phyloP scores from a whole-genome alignment of 2,329 filamentous ascomycete species.

The Claviceps purpurea region DNA sequence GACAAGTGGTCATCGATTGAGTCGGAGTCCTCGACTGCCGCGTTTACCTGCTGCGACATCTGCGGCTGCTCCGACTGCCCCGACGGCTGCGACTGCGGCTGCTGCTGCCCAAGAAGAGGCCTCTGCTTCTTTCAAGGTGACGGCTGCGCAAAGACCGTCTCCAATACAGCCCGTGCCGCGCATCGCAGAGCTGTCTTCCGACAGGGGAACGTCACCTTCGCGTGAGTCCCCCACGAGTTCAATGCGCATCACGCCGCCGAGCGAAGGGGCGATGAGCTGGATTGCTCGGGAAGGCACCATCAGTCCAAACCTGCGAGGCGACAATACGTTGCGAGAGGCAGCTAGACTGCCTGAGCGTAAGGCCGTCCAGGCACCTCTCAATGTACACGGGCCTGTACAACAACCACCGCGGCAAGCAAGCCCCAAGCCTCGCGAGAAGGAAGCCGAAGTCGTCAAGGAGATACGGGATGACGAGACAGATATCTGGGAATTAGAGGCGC shows the following conservation, averaged over 20 bases:
- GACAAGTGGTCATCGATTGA: slow-evolving; percentile 12
- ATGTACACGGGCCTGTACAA: slow-evolving; percentile 8
- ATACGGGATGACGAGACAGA: slow-evolving; percentile 31
- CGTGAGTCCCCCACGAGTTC: slow-evolving; percentile 20
- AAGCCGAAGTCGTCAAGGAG: slow-evolving; percentile 8
- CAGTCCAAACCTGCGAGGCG: slow-evolving; percentile 21
- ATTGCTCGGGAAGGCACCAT: slow-evolving; percentile 24
- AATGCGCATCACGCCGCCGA: slow-evolving; percentile 16
- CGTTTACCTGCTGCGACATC: slow-evolving; percentile 6
- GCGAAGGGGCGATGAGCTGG: slow-evolving; percentile 31
- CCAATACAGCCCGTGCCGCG: slow-evolving; percentile 17
- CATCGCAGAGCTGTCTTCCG: slow-evolving; percentile 10
- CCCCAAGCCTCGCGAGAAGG: neutral
- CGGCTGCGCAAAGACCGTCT: slow-evolving; percentile 12
- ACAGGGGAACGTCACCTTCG: slow-evolving; percentile 5
- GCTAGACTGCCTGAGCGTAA: slow-evolving; percentile 7
- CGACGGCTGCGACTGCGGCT: slow-evolving; percentile 2
- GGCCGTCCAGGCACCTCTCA: neutral
- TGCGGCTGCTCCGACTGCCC: slow-evolving; percentile 5
- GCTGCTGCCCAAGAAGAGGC: slow-evolving; percentile 15
- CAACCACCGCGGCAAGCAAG: slow-evolving; percentile 5
- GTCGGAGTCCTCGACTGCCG: slow-evolving; percentile 18
- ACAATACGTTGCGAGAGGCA: slow-evolving; percentile 20
- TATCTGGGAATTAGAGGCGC: slow-evolving; percentile 45
- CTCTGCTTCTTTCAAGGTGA: slow-evolving; percentile 14